phyloP scores from a whole-genome alignment of 805 yeast genomes.

The Sugiyamaella valdiviana region DNA sequence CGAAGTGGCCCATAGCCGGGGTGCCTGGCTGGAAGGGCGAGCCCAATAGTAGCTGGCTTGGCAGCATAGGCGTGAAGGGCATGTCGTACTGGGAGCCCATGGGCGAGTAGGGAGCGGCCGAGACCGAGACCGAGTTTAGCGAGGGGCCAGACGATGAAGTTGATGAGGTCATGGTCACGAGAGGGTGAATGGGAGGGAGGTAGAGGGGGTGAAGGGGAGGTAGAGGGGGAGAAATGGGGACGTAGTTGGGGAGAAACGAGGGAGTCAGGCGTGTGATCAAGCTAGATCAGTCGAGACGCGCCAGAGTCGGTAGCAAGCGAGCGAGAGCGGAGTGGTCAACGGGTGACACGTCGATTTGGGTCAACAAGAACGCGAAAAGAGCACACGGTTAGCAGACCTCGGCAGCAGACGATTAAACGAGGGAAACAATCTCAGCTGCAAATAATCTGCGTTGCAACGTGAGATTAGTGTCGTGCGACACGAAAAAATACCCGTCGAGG shows the following conservation, averaged over 20 bases:
- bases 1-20: slow-evolving; percentile 28
- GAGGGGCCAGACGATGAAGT: neutral
- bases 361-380: too few relatives aligned
- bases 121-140: slow-evolving; percentile 1
- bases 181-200: neutral
- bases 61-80: slow-evolving; percentile 31
- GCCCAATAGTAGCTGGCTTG: slow-evolving; percentile 32
- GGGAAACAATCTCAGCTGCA: too few relatives aligned
- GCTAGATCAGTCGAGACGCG: too few relatives aligned
- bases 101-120: slow-evolving; percentile 17
- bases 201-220: neutral
- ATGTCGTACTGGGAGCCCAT: slow-evolving; percentile 28
- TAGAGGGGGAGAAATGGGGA: too few relatives aligned
- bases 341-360: too few relatives aligned
- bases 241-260: too few relatives aligned
- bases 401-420: too few relatives aligned
- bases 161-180: neutral
- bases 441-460: too few relatives aligned
- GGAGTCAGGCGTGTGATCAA: too few relatives aligned
- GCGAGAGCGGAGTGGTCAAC: too few relatives aligned
- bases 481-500: neutral
- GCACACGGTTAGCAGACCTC: too few relatives aligned
- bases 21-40: slow-evolving; percentile 34
- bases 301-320: too few relatives aligned
- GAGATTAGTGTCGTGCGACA: neutral